Evolutionary conservation across 2,329 filamentous ascomycete species (phyloP), one percentile per base, ranked within the genome.

Genomic region (Ophiocordyceps sinensis): DNA sequence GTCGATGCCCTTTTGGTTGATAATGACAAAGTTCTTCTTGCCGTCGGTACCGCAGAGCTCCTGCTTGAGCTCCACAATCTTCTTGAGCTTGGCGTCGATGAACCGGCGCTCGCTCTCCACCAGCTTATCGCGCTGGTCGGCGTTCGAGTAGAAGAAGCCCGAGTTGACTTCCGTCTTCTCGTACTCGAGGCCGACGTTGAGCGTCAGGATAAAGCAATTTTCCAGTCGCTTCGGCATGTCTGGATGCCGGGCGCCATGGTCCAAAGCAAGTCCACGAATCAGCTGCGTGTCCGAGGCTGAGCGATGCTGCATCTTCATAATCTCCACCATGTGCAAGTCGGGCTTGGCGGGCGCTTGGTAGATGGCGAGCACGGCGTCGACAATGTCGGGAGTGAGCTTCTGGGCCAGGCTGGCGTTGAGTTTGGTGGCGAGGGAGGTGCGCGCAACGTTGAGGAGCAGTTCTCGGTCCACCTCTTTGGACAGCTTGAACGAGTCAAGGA

Each of bases 221-320:
- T 94, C 86, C 28, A 98, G 78, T 44, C 84, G 75, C 71, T 94
- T 96, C 9, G 91, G 86, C 91, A 98, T 98, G 58, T 98, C 91
- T 3, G 91, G 91, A 65, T 98, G 91, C 57, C 91, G 78, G 12
- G 91, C 88, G 50, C 91, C 91, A 62, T 98, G 91, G 56, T 98
- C 91, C 45, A 98, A 70, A 10, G 86, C 91, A 44, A 98, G 72
- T 45, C 91, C 91, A 49, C 84, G 79, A 62, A 98, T 95, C 44
- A 98, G 77, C 63, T 94, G 87, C 43, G 91, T 98, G 63, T 98
- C 91, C 28, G 91, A 85, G 44, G 89, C 88, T 40, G 85, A 87
- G 52, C 89, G 84, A 69, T 98, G 91, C 68, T 98, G 91, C 89
- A 98, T 96, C 62, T 94, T 96, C 91, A 98, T 98, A 55, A 98